Evolutionary conservation across 352 stramenopile genomes (phyloP).

Genomic region (Globisporangium paroecandrum): DNA sequence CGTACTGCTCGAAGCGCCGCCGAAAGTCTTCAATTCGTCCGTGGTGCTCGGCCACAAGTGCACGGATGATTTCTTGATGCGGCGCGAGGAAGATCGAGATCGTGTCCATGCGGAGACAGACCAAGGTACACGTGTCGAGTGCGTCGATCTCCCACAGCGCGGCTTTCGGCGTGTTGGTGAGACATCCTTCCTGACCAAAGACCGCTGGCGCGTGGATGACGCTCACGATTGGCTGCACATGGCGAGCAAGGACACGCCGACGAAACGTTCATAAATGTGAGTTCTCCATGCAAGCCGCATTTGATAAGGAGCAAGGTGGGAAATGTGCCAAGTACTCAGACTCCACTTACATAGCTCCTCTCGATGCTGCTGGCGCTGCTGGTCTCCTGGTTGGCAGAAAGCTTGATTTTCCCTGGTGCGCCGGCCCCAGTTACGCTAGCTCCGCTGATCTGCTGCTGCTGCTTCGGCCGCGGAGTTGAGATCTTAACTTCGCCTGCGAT

Average conservation of each 20-base stretch:
- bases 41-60: slow-evolving; percentile 45
- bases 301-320: not conserved
- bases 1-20: slow-evolving; percentile 32
- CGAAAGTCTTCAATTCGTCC: slow-evolving; percentile 41
- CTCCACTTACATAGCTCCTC: slow-evolving; percentile 7
- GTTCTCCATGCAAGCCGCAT: not conserved
- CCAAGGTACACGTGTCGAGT: slow-evolving; percentile 50
- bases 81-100: slow-evolving; percentile 60
- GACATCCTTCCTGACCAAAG: slow-evolving; percentile 63
- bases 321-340: not conserved
- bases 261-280: not conserved
- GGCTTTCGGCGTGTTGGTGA: slow-evolving; percentile 32
- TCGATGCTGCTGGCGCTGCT: not conserved
- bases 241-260: not conserved
- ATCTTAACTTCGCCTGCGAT: slow-evolving; percentile 68
- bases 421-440: no score
- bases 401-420: slow-evolving; percentile 7
- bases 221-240: slow-evolving; percentile 43
- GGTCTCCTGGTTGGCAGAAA: slow-evolving; percentile 8
- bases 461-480: slow-evolving; percentile 24
- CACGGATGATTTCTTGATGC: slow-evolving; percentile 41
- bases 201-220: slow-evolving; percentile 59
- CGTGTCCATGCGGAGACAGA: slow-evolving; percentile 54
- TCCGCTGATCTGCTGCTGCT: not conserved
- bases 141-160: slow-evolving; percentile 62